Evolutionary conservation across 2,329 filamentous ascomycete genomes (phyloP), one percentile per base, ranked within the genome.

Genomic region (Magnaporthales sp.): DNA sequence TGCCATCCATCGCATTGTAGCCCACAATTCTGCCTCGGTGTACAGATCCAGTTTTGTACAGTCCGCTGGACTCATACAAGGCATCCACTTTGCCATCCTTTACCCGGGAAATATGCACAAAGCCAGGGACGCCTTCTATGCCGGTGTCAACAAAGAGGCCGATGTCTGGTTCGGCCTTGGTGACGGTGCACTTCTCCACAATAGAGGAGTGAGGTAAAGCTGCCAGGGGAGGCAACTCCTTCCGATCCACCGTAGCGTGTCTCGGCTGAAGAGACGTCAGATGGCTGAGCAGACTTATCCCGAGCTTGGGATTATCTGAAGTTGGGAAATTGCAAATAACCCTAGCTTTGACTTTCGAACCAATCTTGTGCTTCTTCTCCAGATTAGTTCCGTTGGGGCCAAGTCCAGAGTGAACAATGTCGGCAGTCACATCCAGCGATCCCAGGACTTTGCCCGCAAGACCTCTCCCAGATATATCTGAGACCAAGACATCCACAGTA

Each of bases 21-120:
- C 92, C 90, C 60, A 97, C 80, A 10, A 99, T 84, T 68, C 95
- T 89, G 56, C 90, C 92, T 65, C 88, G 86, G 77, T 99, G 95
- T 19, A 84, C 86, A 0, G 93, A 90, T 56, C 87, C 92, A 24
- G 91, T 75, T 76, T 92, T 91, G 80, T 89, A 97, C 2, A 89
- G 84, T 0, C 95, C 95, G 22, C 87, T 88, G 3, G 87, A 83
- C 69, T 92, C 87, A 15, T 91, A 91, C 5, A 99, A 81, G 1
- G 86, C 86, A 69, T 98, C 95, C 66, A 97, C 85, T 76, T 95
- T 96, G 71, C 90, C 89, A 75, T 99, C 94, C 68, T 94, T 91
- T 68, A 99, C 86, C 70, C 91, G 87, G 0, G 95, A 99, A 70
- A 99, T 96, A 76, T 99, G 95, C 26, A 96, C 93, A 73, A 97